Evolutionary conservation across 1,284 basidiomycete genomes (phyloP).

Genomic region (Ustilago shanxiensis): DNA sequence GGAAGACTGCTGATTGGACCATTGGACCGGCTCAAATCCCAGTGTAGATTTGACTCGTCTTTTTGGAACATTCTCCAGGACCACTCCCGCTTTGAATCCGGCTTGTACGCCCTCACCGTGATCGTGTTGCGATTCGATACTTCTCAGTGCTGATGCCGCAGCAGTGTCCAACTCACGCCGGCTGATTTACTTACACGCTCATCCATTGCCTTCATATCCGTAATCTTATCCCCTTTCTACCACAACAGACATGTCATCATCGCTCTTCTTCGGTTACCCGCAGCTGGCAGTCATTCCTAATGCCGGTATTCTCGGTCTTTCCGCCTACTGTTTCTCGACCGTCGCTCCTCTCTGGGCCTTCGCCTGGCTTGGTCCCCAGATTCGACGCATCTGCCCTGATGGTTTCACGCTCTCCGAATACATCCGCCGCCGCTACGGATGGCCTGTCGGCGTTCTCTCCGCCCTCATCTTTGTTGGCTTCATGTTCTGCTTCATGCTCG

Average conservation of each 20-base stretch:
- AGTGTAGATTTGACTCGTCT: no score
- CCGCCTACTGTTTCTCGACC: conserved; percentile 66
- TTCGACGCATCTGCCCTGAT: conserved; percentile 66
- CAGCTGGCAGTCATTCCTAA: conserved; percentile 68
- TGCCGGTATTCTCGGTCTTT: conserved; percentile 65
- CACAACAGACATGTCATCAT: conserved; percentile 68
- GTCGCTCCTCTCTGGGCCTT: conserved; percentile 68
- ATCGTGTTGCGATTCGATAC: conserved; percentile 1
- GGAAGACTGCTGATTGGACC: no score
- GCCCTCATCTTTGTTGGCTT: conserved; percentile 67
- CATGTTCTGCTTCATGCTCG: conserved; percentile 70
- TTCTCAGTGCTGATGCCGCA: conserved; percentile 11
- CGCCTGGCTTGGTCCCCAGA: conserved; percentile 67
- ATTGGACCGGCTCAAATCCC: background rate
- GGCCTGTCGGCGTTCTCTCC: conserved; percentile 66
- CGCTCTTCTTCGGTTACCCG: conserved; percentile 68
- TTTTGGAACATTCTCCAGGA: background rate
- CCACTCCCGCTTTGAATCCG: background rate
- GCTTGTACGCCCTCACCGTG: no score
- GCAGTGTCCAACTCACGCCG: conserved; percentile 16
- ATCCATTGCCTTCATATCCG: background rate
- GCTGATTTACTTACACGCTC: conserved; percentile 32
- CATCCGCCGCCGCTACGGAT: conserved; percentile 67
- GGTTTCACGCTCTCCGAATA: conserved; percentile 69
- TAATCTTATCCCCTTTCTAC: background rate